Evolutionary conservation across 2,329 filamentous ascomycete genomes (phyloP), one percentile per base, ranked within the genome.

Genomic region (Trichoderma simmonsii): DNA sequence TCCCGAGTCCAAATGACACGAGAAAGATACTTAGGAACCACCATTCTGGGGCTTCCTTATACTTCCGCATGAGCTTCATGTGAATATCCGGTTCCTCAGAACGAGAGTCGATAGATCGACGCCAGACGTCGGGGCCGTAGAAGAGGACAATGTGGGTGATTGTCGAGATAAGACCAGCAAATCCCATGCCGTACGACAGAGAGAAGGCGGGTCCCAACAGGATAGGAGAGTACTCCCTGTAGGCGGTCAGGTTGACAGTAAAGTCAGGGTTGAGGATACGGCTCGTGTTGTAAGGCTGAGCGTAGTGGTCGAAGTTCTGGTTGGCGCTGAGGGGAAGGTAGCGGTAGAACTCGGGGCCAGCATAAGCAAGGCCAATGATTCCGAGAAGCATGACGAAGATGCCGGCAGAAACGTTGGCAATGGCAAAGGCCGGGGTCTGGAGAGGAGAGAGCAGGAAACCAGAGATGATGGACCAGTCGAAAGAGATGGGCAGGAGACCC

Each of bases 381-480:
- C 87, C 77, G 72, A 86, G 73, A 64, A 85, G 76, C 74, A 86
- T 69, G 63, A 90, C 80, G 77, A 86, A 85, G 39, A 87, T 73
- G 3, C 89, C 81, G 62, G 88, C 83, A 18, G 88, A 74, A 3
- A 88, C 88, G 75, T 91, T 91, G 68, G 85, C 83, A 70, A 90
- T 87, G 15, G 88, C 88, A 76, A 89, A 87, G 78, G 86, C 89
- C 3, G 89, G 89, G 1, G 87, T 84, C 71, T 89, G 88, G 28
- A 91, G 79, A 9, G 88, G 89, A n/a, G 85, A 87, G 12, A 80
- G 79, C 66, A 88, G 82, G 76, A 86, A 91, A 12, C 86, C 88
- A 1, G 86, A 85, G 72, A 90, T 83, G 68, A 88, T 84, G 64
- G 86, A 87, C 90, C 90, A 92, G 79, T 92, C 90, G 71, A 92